A percentile compares a stretch with the other conserved stretches of the same genome.
Evolutionary conservation across 257 asterid species (phyloP).

Genomic region (Craterostigma plantagineum): DNA sequence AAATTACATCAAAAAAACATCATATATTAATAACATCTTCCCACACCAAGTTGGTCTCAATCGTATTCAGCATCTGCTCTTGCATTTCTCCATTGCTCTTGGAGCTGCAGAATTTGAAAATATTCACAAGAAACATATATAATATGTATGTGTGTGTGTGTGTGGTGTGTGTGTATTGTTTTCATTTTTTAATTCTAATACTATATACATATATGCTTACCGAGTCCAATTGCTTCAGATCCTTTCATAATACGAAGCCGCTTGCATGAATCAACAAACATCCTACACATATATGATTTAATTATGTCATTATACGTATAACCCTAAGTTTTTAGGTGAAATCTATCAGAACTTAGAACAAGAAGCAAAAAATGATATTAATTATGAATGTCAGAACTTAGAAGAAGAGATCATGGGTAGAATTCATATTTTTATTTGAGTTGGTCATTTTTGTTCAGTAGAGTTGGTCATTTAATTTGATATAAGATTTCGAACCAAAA

Average conservation of each 20-base stretch:
- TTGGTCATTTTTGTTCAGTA: no score
- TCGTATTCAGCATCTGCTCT: slow-evolving; percentile 28
- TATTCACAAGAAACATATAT: background rate
- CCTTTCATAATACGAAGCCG: slow-evolving; percentile 50
- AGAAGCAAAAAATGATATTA: no score
- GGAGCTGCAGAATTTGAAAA: slow-evolving; percentile 21
- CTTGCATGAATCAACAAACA: slow-evolving; percentile 42
- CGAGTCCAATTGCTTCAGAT: slow-evolving; percentile 50
- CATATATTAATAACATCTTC: slow-evolving; percentile 6
- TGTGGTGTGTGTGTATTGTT: background rate
- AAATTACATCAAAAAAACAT: slow-evolving; percentile 8
- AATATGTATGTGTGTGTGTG: no score
- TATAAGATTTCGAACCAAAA: no score
- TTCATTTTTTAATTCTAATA: background rate
- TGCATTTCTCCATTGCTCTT: slow-evolving; percentile 50
- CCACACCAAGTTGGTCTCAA: background rate
- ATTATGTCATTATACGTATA: no score
- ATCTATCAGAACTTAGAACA: no score
- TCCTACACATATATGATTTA: slow-evolving; percentile 22
- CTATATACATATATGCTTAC: slow-evolving; percentile 9
- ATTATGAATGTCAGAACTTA: no score
- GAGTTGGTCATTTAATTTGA: no score
- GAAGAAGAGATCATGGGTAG: no score
- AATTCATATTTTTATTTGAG: no score
- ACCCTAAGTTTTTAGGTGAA: no score